Evolutionary conservation across 108 stramenopile genomes (phyloP).

Genomic region (Skeletonema marinoi): DNA sequence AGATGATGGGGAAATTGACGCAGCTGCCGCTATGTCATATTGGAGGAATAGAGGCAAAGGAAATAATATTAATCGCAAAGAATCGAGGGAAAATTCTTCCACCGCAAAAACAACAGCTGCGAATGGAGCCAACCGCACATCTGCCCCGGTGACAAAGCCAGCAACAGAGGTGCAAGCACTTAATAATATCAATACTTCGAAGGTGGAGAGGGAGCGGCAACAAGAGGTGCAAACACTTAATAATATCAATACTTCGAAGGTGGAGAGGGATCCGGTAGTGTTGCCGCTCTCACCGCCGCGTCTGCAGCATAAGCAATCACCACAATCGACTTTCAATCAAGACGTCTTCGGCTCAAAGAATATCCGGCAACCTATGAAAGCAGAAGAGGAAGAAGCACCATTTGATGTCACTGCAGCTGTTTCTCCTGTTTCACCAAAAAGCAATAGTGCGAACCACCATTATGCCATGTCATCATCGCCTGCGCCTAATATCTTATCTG

Average conservation of each 20-base stretch:
- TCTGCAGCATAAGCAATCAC: background rate
- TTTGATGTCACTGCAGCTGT: background rate
- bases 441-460: background rate
- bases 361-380: background rate
- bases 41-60: slow-evolving; percentile 1
- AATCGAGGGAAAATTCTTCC: background rate
- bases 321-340: background rate
- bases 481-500: background rate
- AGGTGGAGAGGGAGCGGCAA: background rate
- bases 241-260: background rate
- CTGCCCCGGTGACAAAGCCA: background rate
- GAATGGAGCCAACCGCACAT: background rate
- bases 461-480: no score
- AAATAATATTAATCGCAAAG: background rate
- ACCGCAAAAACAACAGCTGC: background rate
- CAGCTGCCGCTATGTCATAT: background rate
- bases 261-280: background rate
- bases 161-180: background rate
- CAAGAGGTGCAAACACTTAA: background rate
- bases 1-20: slow-evolving; percentile 1
- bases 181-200: background rate
- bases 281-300: background rate
- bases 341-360: background rate
- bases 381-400: background rate
- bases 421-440: background rate